Percentiles rank a stretch among this genome's conserved stretches.
These are phyloP conservation scores for Lactarius hatsudake DNA, from an alignment of 768 basidiomycete genomes.

Conservation along the genomic window DNA sequence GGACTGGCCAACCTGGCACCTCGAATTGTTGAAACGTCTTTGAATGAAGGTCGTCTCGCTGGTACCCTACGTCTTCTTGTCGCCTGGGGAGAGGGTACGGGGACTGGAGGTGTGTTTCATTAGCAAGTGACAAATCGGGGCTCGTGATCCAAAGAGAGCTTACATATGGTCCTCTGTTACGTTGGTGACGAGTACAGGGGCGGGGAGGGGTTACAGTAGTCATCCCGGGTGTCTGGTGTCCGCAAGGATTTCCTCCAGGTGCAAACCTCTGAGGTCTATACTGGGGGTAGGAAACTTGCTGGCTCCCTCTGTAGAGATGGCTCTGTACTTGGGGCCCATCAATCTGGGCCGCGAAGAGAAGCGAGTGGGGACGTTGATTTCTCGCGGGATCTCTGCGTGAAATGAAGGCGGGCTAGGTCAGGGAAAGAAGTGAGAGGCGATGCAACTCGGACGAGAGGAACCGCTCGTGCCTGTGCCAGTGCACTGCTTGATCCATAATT, in stretches of 20 bases:
- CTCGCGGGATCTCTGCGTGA: background rate
- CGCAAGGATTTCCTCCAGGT: background rate
- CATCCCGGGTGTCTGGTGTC: background rate
- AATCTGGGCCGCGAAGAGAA: background rate
- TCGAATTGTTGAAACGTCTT: background rate
- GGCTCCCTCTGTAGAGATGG: background rate
- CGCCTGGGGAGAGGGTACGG: background rate
- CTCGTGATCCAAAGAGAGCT: background rate
- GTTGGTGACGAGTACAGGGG: background rate
- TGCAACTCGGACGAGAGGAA: background rate
- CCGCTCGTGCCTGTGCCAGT: background rate
- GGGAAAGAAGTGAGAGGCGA: background rate
- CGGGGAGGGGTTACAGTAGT: background rate
- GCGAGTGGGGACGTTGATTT: background rate
- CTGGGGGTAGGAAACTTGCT: no score
- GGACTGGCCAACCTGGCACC: background rate
- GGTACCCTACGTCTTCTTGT: background rate
- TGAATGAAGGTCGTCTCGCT: background rate
- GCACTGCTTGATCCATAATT: background rate
- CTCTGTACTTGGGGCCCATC: background rate
- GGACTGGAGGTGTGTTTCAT: background rate
- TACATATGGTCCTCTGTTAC: background rate
- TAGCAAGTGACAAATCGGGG: background rate
- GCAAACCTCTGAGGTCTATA: no score
- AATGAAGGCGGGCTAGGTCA: background rate